phyloP scores from a whole-genome alignment of 148 eudicot species.

The Vaccinium darrowii region DNA sequence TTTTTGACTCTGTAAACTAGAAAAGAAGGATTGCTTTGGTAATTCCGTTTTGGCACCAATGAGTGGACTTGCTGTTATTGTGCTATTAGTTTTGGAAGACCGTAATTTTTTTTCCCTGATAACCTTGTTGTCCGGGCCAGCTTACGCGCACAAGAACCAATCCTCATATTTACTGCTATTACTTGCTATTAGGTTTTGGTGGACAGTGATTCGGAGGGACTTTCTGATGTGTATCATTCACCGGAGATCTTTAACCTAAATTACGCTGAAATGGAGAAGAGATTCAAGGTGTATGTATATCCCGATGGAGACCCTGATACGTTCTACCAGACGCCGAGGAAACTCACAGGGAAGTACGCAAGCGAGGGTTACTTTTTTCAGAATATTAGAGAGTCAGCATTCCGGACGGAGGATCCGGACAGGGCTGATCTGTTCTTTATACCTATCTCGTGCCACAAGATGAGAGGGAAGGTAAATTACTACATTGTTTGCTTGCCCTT shows the following conservation, averaged over 20 bases:
- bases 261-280: conserved; percentile 76
- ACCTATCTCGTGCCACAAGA: conserved; percentile 95
- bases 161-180: neutral
- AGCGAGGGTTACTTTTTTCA: conserved; percentile 96
- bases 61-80: too few relatives aligned
- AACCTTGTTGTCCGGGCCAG: neutral
- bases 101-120: neutral
- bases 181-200: conserved; percentile 16
- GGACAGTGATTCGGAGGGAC: conserved; percentile 21
- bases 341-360: conserved; percentile 81
- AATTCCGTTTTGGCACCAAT: too few relatives aligned
- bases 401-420: conserved; percentile 80
- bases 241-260: conserved; percentile 59
- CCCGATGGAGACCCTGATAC: conserved; percentile 80
- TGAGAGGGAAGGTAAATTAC: conserved; percentile 76
- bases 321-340: conserved; percentile 89
- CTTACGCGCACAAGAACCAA: neutral
- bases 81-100: too few relatives aligned
- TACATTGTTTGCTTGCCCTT: neutral
- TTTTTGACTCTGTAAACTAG: too few relatives aligned
- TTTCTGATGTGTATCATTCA: conserved; percentile 54
- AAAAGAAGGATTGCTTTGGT: too few relatives aligned
- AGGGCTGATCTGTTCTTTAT: conserved; percentile 80
- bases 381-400: conserved; percentile 77
- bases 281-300: conserved; percentile 81